These are phyloP conservation scores for Colletotrichum paranaense DNA, from an alignment of 2,329 filamentous ascomycete species.

Conservation along the genomic window DNA sequence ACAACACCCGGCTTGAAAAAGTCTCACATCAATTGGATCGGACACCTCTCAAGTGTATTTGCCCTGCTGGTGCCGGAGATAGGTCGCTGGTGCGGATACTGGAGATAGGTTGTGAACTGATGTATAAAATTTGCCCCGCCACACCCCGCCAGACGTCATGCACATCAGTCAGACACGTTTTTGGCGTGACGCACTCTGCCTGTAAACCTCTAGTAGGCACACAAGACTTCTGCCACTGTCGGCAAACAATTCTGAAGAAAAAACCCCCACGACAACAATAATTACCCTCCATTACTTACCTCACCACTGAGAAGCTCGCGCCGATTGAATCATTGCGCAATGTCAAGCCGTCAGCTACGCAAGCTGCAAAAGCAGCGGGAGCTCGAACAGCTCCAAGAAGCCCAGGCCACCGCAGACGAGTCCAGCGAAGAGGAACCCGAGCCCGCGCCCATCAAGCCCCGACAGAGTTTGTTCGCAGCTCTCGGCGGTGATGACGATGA, in stretches of 20 bases:
- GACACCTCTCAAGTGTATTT: no score
- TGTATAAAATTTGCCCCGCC: slow-evolving; percentile 26
- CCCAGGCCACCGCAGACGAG: slow-evolving; percentile 45
- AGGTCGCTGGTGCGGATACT: no score
- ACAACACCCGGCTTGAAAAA: no score
- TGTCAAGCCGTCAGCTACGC: slow-evolving; percentile 64
- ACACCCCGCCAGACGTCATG: slow-evolving; percentile 37
- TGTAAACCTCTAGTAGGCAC: background rate
- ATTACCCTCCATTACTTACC: background rate
- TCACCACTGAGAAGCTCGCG: background rate
- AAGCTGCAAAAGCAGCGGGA: slow-evolving; percentile 64
- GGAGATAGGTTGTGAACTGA: background rate
- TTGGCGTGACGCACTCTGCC: slow-evolving; percentile 32
- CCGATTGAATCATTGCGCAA: slow-evolving; percentile 39
- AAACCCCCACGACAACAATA: background rate
- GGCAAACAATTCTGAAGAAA: background rate
- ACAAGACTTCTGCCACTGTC: background rate
- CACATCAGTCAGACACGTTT: slow-evolving; percentile 31
- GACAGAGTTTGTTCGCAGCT: slow-evolving; percentile 63
- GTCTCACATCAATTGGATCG: no score
- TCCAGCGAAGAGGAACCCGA: slow-evolving; percentile 44
- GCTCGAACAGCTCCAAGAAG: slow-evolving; percentile 45
- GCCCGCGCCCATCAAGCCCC: slow-evolving; percentile 49
- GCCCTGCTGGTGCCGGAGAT: no score
- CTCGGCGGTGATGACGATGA: slow-evolving; percentile 58